Percentiles rank a stretch among this genome's conserved stretches.
These are phyloP conservation scores for Acacia acuminata DNA, from an alignment of 306 rosid genomes.

Conservation along the genomic window DNA sequence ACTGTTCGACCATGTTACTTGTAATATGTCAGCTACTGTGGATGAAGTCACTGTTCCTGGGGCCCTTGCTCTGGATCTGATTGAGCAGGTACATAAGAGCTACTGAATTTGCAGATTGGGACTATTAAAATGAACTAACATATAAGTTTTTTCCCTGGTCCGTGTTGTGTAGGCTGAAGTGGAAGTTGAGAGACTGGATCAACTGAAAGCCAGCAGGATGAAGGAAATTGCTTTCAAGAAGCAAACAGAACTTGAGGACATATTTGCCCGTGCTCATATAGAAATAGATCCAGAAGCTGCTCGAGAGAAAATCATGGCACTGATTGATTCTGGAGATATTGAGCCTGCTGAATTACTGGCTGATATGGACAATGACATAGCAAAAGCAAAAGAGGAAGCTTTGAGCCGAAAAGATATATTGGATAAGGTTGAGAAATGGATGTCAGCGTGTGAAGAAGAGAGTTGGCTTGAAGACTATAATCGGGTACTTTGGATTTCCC, in stretches of 20 bases:
- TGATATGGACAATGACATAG: constrained; percentile 95
- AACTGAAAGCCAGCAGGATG: constrained; percentile 95
- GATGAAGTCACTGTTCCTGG: constrained; percentile 99
- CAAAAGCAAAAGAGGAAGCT: constrained; percentile 88
- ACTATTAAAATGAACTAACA: constrained; percentile 15
- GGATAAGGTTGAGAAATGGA: constrained; percentile 99
- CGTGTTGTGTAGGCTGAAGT: constrained; percentile 77
- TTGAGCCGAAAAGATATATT: constrained; percentile 95
- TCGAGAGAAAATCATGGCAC: constrained; percentile 79
- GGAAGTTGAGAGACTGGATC: constrained; percentile 98
- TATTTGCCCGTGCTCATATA: constrained; percentile 79
- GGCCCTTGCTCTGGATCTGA: constrained; percentile 90
- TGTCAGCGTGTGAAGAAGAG: constrained; percentile 99
- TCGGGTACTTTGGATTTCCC: constrained; percentile 58
- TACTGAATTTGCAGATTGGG: constrained; percentile 24
- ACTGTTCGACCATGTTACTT: constrained; percentile 91
- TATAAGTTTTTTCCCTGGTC: constrained; percentile 17
- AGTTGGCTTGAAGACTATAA: constrained; percentile 99
- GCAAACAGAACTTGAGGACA: constrained; percentile 92
- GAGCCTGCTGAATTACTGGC: constrained; percentile 90
- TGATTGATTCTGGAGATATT: constrained; percentile 81
- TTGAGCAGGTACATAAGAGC: constrained; percentile 69
- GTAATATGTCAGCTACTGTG: constrained; percentile 91
- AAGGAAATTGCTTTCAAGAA: constrained; percentile 98
- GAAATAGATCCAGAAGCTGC: constrained; percentile 91